Evolutionary conservation across 1,284 basidiomycete species (phyloP), one percentile per base, ranked within the genome.

Genomic region (Polyporus tsugae): DNA sequence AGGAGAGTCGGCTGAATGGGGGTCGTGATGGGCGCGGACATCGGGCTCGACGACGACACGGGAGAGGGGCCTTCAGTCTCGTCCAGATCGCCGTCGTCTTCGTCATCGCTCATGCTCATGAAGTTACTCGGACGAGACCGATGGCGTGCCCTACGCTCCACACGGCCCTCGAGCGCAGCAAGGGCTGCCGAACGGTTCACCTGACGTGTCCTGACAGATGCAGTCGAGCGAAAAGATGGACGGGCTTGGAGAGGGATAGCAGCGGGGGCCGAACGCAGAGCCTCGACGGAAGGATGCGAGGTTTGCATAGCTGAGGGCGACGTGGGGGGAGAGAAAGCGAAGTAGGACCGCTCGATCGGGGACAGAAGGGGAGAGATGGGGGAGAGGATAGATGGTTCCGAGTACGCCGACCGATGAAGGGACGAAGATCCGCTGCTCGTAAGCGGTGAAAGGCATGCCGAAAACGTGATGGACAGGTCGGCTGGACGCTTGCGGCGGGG

Each of bases 51-150:
- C 15, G 57, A 13, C 2, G 65, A 25, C 6, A 60, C 49, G 25
- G 44, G 36, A 7, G 66, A n/a, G 25, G 60, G 58, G n/a, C 62
- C 58, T 19, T 69, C 66, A 1, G 7, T 38, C 22, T 70, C 72
- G n/a, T 64, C 68, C 3, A 67, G 60, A 15, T 73, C 75, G 33
- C 78, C 80, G 0, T 85, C 85, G 52, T 86, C 86, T 46, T 89
- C 88, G 72, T 89, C 88, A 67, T 90, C 89, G 69, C 82, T 85
- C 82, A 90, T 84, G 80, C 82, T 87, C 87, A 91, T 91, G 73
- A 91, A 91, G 77, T 89, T 88, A 36, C 81, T 79, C 69, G 77
- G 72, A 62, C 80, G 67, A 7, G 74, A 72, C 62, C 57, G 63
- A 29, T 57, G 71, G 39, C 60, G 71, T 36, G 53, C 62, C 46